Conservation (phyloP, 2,329 filamentous ascomycete genomes). For the Talaromyces sp. region DNA sequence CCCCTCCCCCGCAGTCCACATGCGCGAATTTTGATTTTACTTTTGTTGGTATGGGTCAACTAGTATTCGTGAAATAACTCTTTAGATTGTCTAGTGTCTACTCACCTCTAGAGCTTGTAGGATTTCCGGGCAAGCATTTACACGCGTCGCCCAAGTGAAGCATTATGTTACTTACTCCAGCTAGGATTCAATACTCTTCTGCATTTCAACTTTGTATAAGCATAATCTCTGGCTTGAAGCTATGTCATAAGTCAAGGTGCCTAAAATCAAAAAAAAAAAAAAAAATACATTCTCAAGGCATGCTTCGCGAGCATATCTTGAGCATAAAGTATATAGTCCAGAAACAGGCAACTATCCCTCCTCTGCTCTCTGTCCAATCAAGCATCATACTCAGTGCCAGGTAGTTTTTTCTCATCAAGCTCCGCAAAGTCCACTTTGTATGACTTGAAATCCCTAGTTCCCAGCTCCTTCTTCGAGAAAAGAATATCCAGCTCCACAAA, state of each 20-base stretch:
- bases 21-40: neutral
- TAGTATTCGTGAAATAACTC: too few species aligned
- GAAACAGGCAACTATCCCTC: neutral
- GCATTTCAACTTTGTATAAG: neutral
- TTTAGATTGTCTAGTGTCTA: too few species aligned
- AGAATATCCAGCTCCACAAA: constrained; percentile 39
- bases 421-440: constrained; percentile 7
- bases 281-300: neutral
- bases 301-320: neutral
- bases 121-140: too few species aligned
- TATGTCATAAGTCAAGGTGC: too few species aligned
- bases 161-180: neutral
- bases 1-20: neutral
- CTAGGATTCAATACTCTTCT: neutral
- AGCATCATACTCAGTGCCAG: neutral
- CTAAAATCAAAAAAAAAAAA: neutral
- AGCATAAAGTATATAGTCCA: neutral
- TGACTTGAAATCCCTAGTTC: constrained; percentile 6
- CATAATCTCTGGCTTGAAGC: too few species aligned
- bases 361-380: neutral
- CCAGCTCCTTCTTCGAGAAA: constrained; percentile 55
- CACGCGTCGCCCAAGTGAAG: neutral
- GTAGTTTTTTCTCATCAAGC: neutral
- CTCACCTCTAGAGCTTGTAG: too few species aligned
- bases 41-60: neutral